Conservation (phyloP, 306 rosid species). For the Sicyos edulis region DNA sequence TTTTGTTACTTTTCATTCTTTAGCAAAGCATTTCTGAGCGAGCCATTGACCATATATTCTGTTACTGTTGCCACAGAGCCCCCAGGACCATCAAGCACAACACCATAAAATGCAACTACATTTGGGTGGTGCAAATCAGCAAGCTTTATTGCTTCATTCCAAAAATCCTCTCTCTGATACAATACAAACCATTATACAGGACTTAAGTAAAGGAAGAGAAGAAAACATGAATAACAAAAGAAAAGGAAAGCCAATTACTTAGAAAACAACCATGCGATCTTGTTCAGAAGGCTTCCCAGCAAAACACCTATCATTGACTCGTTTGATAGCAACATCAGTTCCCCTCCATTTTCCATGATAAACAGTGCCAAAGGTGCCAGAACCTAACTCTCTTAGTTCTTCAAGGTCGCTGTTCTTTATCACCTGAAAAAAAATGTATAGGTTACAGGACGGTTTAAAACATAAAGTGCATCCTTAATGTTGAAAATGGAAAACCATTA, state of each 20-base stretch:
- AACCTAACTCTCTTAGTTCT: conserved; percentile 74
- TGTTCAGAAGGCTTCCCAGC: conserved; percentile 87
- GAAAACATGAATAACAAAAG: not conserved
- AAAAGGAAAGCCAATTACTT: not conserved
- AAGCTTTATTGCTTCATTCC: conserved; percentile 96
- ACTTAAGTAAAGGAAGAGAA: conserved; percentile 2
- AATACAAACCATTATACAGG: not conserved
- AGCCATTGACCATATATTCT: conserved; percentile 90
- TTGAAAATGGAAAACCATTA: conserved; percentile 14
- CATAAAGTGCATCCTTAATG: not conserved
- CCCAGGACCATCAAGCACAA: conserved; percentile 87
- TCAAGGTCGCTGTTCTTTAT: conserved; percentile 79
- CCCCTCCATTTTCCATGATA: conserved; percentile 98
- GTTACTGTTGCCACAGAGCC: conserved; percentile 93
- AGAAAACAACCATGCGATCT: conserved; percentile 71
- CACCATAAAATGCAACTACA: conserved; percentile 89
- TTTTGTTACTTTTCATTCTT: conserved; percentile 65
- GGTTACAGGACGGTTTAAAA: not conserved
- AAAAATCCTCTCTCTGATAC: conserved; percentile 78
- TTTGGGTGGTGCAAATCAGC: conserved; percentile 96
- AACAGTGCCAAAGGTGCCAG: conserved; percentile 88
- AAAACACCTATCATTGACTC: conserved; percentile 87
- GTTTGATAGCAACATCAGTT: conserved; percentile 84
- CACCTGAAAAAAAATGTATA: conserved; percentile 34
- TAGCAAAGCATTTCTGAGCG: conserved; percentile 74